A percentile compares a stretch with the other conserved stretches of the same genome.
Conservation (phyloP, 495 filamentous ascomycete genomes). For the Pseudoneurospora amorphoporcata region DNA sequence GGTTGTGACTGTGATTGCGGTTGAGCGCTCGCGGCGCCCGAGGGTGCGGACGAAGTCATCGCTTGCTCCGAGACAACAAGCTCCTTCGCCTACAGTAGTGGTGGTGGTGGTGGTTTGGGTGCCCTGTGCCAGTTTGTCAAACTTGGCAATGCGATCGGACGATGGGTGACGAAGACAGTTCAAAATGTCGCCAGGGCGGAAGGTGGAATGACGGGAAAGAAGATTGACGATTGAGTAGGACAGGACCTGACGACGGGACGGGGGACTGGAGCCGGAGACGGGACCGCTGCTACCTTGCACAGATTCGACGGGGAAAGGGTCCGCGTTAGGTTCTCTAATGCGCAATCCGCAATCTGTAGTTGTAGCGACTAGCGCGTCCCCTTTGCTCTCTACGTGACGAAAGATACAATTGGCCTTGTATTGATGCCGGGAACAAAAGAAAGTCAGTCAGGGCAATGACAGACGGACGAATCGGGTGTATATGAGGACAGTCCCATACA, state of each 20-base stretch:
- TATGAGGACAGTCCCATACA: neutral
- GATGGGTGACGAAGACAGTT: neutral
- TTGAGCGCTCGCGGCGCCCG: constrained; percentile 9
- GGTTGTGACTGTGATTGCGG: neutral
- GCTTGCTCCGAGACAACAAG: constrained; percentile 20
- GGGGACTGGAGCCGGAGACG: neutral
- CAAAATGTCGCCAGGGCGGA: neutral
- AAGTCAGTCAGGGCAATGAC: neutral
- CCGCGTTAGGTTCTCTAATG: neutral
- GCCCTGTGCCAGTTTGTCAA: neutral
- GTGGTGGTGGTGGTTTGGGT: neutral
- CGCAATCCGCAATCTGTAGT: neutral
- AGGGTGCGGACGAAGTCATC: constrained; percentile 26
- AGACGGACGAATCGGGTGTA: neutral
- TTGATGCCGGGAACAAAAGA: neutral
- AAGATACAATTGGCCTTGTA: neutral
- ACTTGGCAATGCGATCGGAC: neutral
- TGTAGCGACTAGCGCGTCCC: neutral
- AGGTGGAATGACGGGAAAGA: neutral
- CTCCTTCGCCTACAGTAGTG: constrained; percentile 22
- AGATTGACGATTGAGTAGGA: neutral
- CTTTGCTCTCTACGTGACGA: neutral
- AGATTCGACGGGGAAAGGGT: neutral
- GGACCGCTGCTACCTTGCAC: neutral
- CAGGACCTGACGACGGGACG: neutral